These are phyloP conservation scores for Fusarium sp. DNA, from an alignment of 2,329 filamentous ascomycete species.

Conservation along the genomic window DNA sequence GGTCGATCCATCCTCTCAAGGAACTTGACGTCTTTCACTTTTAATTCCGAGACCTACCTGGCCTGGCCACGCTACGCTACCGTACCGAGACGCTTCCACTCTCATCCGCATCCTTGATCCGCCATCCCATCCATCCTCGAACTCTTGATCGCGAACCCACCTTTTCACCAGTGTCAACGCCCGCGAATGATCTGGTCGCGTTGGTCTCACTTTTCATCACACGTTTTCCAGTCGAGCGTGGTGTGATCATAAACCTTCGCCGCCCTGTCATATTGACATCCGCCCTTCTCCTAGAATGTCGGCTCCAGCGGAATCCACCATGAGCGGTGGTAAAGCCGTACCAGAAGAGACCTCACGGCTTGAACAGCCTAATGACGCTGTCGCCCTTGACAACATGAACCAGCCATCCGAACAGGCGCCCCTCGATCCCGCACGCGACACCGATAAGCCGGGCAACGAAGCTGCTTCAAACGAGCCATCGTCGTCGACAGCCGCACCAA, in stretches of 20 bases:
- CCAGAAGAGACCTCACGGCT: conserved; percentile 44
- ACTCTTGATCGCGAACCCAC: conserved; percentile 13
- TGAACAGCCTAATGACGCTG: conserved; percentile 50
- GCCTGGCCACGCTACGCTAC: conserved; percentile 23
- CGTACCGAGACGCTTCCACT: conserved; percentile 19
- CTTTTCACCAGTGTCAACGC: conserved; percentile 9
- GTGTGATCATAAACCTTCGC: conserved; percentile 40
- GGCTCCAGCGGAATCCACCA: conserved; percentile 47
- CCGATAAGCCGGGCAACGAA: conserved; percentile 25
- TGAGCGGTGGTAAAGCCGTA: conserved; percentile 45
- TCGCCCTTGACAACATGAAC: conserved; percentile 50
- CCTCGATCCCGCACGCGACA: conserved; percentile 28
- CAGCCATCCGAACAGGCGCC: conserved; percentile 33
- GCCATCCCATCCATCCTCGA: conserved; percentile 18
- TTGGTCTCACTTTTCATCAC: conserved; percentile 14
- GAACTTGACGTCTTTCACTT: conserved; percentile 46
- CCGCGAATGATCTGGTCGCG: conserved; percentile 36
- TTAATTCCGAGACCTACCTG: conserved; percentile 41
- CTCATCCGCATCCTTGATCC: conserved; percentile 33
- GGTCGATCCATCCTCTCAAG: conserved; percentile 39
- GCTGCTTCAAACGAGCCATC: conserved; percentile 30
- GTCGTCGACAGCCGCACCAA: conserved; percentile 24
- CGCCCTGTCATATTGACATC: conserved; percentile 18
- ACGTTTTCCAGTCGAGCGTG: conserved; percentile 34
- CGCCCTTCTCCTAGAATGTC: conserved; percentile 42